Evolutionary conservation across 352 stramenopile genomes (phyloP).

Genomic region (Blastocystis sp.): DNA sequence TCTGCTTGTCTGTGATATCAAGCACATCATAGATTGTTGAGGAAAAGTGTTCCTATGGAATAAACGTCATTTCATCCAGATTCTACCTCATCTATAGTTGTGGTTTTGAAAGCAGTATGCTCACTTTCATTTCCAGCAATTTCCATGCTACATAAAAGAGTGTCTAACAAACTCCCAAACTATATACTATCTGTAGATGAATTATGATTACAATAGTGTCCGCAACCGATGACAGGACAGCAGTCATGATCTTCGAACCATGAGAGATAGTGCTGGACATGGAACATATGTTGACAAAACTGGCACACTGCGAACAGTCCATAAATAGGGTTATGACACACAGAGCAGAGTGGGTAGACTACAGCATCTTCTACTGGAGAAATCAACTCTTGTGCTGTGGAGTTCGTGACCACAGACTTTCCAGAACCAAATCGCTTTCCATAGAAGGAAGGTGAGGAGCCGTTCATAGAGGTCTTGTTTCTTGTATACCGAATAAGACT

Average conservation of each 20-base stretch:
- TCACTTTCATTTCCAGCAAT: neutral
- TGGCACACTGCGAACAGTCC: constrained; percentile 23
- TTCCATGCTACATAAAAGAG: neutral
- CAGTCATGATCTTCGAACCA: constrained; percentile 34
- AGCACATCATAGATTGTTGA: neutral
- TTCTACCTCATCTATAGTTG: neutral
- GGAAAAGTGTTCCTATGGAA: neutral
- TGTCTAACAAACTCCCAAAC: constrained; percentile 2
- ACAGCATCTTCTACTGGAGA: neutral
- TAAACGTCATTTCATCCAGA: neutral
- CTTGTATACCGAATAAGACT: neutral
- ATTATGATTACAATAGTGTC: constrained; percentile 36
- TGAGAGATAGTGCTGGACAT: neutral
- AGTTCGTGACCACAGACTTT: neutral
- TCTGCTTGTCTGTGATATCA: neutral
- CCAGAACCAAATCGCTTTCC: neutral
- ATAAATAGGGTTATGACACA: neutral
- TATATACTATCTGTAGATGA: neutral
- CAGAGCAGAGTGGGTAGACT: neutral
- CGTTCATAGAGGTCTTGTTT: neutral
- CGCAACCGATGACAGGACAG: constrained; percentile 7
- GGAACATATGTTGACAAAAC: constrained; percentile 14
- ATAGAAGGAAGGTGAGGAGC: neutral
- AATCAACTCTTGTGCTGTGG: neutral
- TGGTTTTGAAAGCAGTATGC: neutral